Conservation (phyloP, 768 basidiomycete species). For the Russula virescens region DNA sequence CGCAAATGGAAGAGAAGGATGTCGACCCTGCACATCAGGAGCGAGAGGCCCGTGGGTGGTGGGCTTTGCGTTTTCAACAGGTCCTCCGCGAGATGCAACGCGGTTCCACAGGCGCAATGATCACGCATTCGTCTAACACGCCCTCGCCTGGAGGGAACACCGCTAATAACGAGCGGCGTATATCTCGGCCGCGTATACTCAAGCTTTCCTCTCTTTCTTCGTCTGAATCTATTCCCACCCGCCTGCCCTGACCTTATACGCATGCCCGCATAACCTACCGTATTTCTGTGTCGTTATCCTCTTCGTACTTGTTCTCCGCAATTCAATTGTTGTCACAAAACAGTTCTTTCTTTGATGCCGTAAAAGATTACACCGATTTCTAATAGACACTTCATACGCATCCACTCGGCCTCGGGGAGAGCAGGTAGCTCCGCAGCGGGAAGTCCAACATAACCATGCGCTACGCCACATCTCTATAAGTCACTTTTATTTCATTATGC, state of each 20-base stretch:
- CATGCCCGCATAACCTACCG: background rate
- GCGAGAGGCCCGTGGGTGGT: slow-evolving; percentile 68
- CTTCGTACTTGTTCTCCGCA: slow-evolving; percentile 1
- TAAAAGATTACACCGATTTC: background rate
- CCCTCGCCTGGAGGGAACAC: background rate
- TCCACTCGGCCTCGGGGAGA: background rate
- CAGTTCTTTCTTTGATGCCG: background rate
- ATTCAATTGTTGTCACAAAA: slow-evolving; percentile 8
- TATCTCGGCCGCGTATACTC: slow-evolving; percentile 17
- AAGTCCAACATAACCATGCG: background rate
- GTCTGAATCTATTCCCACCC: slow-evolving; percentile 17
- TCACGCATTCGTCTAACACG: background rate
- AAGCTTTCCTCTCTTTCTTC: slow-evolving; percentile 23
- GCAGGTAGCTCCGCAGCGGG: background rate
- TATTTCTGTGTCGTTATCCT: slow-evolving; percentile 1
- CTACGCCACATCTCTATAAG: background rate
- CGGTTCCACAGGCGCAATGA: slow-evolving; percentile 11
- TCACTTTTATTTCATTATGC: background rate
- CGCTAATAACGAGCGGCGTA: background rate
- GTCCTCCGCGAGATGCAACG: slow-evolving; percentile 51
- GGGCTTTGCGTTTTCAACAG: slow-evolving; percentile 61
- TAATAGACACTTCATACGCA: background rate
- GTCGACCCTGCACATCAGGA: slow-evolving; percentile 39
- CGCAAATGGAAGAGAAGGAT: slow-evolving; percentile 39
- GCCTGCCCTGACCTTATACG: background rate